Percentiles rank a stretch among this genome's conserved stretches.
Conservation (phyloP, 2,329 filamentous ascomycete genomes). For the Hymenoscyphus fructigenus region DNA sequence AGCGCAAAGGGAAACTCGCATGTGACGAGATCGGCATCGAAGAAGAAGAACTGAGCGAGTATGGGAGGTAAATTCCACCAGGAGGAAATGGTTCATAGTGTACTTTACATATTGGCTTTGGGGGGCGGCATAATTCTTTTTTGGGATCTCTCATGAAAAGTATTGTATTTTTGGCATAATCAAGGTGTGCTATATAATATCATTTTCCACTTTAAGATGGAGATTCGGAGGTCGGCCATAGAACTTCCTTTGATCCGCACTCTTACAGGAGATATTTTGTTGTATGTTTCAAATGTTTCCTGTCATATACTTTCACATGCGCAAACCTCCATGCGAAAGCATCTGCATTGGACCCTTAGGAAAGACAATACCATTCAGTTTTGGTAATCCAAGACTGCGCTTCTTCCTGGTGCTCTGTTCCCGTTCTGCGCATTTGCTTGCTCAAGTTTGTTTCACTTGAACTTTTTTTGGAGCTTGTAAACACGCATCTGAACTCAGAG, state of each 20-base stretch:
- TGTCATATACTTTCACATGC: too few relatives aligned
- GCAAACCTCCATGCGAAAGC: too few relatives aligned
- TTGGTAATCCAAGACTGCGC: too few relatives aligned
- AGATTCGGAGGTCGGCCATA: background rate
- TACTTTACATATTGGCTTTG: background rate
- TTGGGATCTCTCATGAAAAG: background rate
- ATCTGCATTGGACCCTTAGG: too few relatives aligned
- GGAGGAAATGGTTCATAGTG: background rate
- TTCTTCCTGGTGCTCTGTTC: too few relatives aligned
- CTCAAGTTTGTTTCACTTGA: too few relatives aligned
- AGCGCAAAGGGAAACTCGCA: constrained; percentile 36
- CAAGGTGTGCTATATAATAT: background rate
- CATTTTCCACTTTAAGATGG: background rate
- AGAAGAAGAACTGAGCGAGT: constrained; percentile 38
- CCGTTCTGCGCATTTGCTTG: too few relatives aligned
- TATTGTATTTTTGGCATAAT: background rate
- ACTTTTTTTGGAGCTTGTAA: too few relatives aligned
- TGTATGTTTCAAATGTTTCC: too few relatives aligned
- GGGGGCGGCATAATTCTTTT: background rate
- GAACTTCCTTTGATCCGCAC: background rate
- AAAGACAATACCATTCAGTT: too few relatives aligned
- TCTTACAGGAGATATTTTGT: too few relatives aligned
- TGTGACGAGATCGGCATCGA: constrained; percentile 33
- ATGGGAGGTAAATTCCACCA: background rate
- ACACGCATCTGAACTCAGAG: too few relatives aligned